Evolutionary conservation across 2,329 filamentous ascomycete genomes (phyloP).

Genomic region (Didymella glomerata): DNA sequence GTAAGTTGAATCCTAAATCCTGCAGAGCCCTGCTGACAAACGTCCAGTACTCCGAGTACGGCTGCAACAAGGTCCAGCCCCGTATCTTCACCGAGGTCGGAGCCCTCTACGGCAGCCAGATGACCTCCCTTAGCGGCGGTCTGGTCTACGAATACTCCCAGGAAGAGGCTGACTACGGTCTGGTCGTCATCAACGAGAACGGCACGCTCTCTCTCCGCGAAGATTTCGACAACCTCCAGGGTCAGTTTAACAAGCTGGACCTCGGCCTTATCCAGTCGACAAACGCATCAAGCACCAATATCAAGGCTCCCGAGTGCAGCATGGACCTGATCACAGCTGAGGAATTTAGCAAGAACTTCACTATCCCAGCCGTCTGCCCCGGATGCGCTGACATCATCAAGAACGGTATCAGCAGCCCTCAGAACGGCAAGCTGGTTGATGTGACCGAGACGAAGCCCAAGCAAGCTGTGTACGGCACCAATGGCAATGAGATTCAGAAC

Average conservation of each 20-base stretch:
- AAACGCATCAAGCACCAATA: constrained; percentile 64
- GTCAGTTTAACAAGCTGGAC: constrained; percentile 78
- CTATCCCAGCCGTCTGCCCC: constrained; percentile 73
- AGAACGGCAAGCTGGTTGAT: constrained; percentile 64
- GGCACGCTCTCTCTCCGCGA: constrained; percentile 53
- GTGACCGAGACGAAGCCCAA: constrained; percentile 66
- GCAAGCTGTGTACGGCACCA: constrained; percentile 64
- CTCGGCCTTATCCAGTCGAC: constrained; percentile 70
- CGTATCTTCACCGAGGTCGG: constrained; percentile 79
- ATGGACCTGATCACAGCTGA: constrained; percentile 69
- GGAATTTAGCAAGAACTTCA: constrained; percentile 81
- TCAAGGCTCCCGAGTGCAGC: constrained; percentile 70
- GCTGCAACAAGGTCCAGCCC: constrained; percentile 72
- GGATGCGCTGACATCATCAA: constrained; percentile 77
- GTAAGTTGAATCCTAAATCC: constrained; percentile 16
- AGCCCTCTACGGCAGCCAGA: constrained; percentile 74
- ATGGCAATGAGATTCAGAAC: constrained; percentile 67
- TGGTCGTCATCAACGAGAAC: constrained; percentile 57
- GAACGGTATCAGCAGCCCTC: constrained; percentile 73
- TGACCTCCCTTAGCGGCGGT: constrained; percentile 78
- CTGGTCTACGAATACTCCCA: constrained; percentile 83
- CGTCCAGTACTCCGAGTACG: constrained; percentile 73
- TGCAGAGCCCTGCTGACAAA: not conserved
- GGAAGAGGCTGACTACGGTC: constrained; percentile 68
- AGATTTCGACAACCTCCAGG: constrained; percentile 73